These are phyloP conservation scores for Rhodomyrtus psidioides DNA, from an alignment of 441 rosid species.

Conservation along the genomic window DNA sequence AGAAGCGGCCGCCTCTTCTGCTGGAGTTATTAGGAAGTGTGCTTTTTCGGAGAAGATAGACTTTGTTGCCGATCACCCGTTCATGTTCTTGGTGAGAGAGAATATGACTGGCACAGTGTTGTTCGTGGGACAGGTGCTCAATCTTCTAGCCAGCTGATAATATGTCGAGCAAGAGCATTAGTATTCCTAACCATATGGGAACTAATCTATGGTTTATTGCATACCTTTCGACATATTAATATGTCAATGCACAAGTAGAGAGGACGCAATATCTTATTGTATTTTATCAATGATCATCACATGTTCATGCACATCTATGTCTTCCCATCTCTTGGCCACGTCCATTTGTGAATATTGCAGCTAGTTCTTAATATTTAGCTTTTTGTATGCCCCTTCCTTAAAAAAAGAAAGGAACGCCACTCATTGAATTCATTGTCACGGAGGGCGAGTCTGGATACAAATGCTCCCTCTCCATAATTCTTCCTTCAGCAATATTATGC, in stretches of 20 bases:
- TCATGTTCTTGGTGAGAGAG: slow-evolving; percentile 63
- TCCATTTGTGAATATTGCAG: not conserved
- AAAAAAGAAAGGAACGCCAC: not conserved
- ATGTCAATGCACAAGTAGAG: not conserved
- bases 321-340: not conserved
- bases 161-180: not conserved
- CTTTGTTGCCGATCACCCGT: slow-evolving; percentile 83
- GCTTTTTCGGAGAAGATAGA: slow-evolving; percentile 14
- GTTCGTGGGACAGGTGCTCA: slow-evolving; percentile 60
- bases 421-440: not conserved
- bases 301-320: not conserved
- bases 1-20: slow-evolving; percentile 71
- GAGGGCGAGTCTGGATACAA: not conserved
- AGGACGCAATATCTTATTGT: not conserved
- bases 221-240: not conserved
- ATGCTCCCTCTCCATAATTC: not conserved
- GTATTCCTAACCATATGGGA: not conserved
- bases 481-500: not conserved
- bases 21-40: slow-evolving; percentile 15
- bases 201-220: not conserved
- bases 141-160: slow-evolving; percentile 33
- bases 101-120: slow-evolving; percentile 47
- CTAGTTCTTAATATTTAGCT: not conserved
- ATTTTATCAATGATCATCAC: not conserved
- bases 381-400: not conserved